A percentile compares a stretch with the other conserved stretches of the same genome.
phyloP scores from a whole-genome alignment of 73 alveolate genomes.

The Blepharisma stoltei region DNA sequence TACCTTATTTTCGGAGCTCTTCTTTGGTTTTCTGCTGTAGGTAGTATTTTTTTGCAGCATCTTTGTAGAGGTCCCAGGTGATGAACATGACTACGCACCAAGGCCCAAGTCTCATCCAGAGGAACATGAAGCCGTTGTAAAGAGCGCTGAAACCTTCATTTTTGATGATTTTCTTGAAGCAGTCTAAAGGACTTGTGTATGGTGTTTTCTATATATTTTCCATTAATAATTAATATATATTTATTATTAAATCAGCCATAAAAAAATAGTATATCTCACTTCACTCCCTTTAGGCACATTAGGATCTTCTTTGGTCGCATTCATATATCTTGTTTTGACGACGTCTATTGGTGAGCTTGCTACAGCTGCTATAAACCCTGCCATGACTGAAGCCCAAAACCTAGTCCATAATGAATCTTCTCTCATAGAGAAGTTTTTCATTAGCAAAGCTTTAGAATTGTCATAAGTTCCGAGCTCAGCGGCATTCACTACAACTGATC shows the following conservation, averaged over 20 bases:
- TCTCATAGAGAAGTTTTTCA: background rate
- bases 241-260: no score
- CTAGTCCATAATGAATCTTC: conserved; percentile 28
- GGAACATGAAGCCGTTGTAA: conserved; percentile 45
- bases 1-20: no score
- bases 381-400: conserved; percentile 38
- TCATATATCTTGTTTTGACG: conserved; percentile 40
- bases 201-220: no score
- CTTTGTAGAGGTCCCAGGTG: conserved; percentile 38
- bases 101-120: conserved; percentile 44
- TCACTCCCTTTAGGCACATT: conserved; percentile 35
- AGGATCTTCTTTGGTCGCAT: background rate
- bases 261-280: no score
- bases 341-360: conserved; percentile 48
- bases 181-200: conserved; percentile 39
- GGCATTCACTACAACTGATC: conserved; percentile 42
- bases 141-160: conserved; percentile 50
- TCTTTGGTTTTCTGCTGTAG: no score
- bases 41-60: background rate
- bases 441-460: conserved; percentile 30
- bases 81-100: conserved; percentile 42
- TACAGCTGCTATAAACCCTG: conserved; percentile 48
- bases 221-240: no score
- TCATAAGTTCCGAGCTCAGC: conserved; percentile 40
- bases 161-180: conserved; percentile 35